Evolutionary conservation across 1,284 basidiomycete species (phyloP), one percentile per base, ranked within the genome.

Genomic region (Phaffia rhodozyma): DNA sequence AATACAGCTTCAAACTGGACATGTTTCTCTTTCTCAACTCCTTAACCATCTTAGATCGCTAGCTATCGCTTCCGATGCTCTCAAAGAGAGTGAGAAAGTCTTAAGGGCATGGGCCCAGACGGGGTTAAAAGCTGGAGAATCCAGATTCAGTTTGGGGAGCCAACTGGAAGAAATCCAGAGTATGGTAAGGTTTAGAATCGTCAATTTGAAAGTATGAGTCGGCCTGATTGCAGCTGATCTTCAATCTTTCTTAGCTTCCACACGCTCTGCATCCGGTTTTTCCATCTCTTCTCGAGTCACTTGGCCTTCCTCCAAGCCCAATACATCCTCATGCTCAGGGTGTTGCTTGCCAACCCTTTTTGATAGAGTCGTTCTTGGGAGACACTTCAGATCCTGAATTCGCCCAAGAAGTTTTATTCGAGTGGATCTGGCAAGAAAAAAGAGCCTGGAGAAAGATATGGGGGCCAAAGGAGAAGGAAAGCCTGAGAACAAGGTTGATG

Each of bases 1-100:
- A 9, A 47, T 58, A 16, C 62, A 63, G 56, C 56, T 63, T 30
- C 56, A 63, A 48, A 53, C 62, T 13, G 62, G 62, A 7, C 50
- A 63, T 54, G 51, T 63, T 47, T 63, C 62, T 20, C 43, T 63
- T 34, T 58, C 56, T 5, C 55, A 51, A 21, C 62, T 63, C 6
- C 27, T 63, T 20, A 25, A 43, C 3, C 50, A 49, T 53, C 49
- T 63, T 5, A 23, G 50, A 16, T 51, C 62, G 32, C 48, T 63
- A 21, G 55, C 55, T 20, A 23, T 32, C 20, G 47, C 49, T 20
- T 34, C 49, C 5, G 30, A 20, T 9, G 18, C 51, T 2, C 56
- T 56, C 9, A 23, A n/a, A 7, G 32, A 47, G 16, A 47, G 47
- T 9, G 55, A 58, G 23, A 2, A 16, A 18, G 32, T 51, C 4